phyloP scores from a whole-genome alignment of 805 yeast genomes.

The Diddensiella transvaalensis region DNA sequence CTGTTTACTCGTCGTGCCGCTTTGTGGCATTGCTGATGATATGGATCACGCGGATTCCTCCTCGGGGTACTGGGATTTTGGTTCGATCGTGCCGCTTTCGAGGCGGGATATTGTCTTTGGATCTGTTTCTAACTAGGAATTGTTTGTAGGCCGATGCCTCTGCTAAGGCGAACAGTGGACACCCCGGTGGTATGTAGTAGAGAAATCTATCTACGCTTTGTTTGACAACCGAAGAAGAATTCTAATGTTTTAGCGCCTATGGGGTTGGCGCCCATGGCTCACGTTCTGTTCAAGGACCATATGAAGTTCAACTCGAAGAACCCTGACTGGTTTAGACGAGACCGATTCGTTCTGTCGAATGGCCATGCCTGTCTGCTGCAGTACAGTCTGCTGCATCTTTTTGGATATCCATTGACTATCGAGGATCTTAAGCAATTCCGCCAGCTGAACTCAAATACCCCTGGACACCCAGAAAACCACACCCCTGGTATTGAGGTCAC shows the following conservation, averaged over 20 bases:
- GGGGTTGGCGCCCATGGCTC: constrained; percentile 96
- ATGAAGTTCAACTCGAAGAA: constrained; percentile 86
- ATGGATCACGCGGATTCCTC: no score
- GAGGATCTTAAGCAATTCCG: constrained; percentile 90
- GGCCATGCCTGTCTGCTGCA: constrained; percentile 95
- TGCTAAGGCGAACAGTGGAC: constrained; percentile 89
- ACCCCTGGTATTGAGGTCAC: constrained; percentile 94
- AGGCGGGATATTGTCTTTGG: no score
- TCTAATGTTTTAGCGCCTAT: constrained; percentile 67
- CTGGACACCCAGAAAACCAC: constrained; percentile 96
- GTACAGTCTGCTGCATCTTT: constrained; percentile 79
- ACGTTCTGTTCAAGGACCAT: constrained; percentile 68
- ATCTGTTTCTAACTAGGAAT: no score
- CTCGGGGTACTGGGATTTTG: no score
- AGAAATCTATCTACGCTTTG: no score
- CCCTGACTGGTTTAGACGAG: constrained; percentile 92
- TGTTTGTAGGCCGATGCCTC: constrained; percentile 71
- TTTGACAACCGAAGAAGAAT: no score
- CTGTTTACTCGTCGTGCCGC: no score
- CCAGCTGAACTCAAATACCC: constrained; percentile 85
- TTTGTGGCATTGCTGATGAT: no score
- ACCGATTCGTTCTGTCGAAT: constrained; percentile 89
- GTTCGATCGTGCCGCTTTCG: no score
- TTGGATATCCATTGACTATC: constrained; percentile 74
- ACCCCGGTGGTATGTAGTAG: constrained; percentile 61